A percentile compares a stretch with the other conserved stretches of the same genome.
Conservation (phyloP, 2,329 filamentous ascomycete species). For the Piedraia hortae region DNA sequence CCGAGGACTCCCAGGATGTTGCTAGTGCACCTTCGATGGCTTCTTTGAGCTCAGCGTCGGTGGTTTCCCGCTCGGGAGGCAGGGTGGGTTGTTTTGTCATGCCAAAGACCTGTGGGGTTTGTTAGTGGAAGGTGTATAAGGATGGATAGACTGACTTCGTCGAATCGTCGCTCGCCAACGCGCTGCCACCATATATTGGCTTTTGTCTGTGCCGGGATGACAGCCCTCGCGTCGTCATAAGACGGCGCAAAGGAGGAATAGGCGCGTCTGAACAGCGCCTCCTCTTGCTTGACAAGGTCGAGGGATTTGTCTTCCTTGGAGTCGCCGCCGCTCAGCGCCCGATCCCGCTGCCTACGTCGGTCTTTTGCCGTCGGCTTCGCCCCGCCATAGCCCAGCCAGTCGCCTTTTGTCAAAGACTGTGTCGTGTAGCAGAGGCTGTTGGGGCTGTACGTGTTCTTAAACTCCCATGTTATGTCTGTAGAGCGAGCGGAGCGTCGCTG, state of each 20-base stretch:
- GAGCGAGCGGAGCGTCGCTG: conserved; percentile 36
- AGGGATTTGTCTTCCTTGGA: conserved; percentile 19
- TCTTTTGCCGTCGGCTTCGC: conserved; percentile 29
- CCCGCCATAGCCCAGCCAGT: conserved; percentile 32
- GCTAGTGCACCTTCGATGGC: conserved; percentile 4
- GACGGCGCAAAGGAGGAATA: conserved; percentile 59
- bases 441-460: conserved; percentile 10
- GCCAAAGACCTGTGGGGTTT: conserved; percentile 22
- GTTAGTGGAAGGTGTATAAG: conserved; percentile 1
- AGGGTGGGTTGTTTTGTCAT: conserved; percentile 20
- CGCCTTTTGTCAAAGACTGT: conserved; percentile 35
- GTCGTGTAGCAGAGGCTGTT: conserved; percentile 32
- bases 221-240: conserved; percentile 42
- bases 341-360: conserved; percentile 42
- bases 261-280: conserved; percentile 45
- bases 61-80: conserved; percentile 5
- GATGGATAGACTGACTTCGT: conserved; percentile 15
- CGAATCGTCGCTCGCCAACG: conserved; percentile 35
- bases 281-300: conserved; percentile 29
- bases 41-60: conserved; percentile 5
- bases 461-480: conserved; percentile 19
- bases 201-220: conserved; percentile 39
- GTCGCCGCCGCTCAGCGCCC: conserved; percentile 37
- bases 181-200: conserved; percentile 53
- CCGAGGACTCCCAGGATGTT: no score